Conservation (phyloP, 1,284 basidiomycete species). For the Trichosporon faecale region DNA sequence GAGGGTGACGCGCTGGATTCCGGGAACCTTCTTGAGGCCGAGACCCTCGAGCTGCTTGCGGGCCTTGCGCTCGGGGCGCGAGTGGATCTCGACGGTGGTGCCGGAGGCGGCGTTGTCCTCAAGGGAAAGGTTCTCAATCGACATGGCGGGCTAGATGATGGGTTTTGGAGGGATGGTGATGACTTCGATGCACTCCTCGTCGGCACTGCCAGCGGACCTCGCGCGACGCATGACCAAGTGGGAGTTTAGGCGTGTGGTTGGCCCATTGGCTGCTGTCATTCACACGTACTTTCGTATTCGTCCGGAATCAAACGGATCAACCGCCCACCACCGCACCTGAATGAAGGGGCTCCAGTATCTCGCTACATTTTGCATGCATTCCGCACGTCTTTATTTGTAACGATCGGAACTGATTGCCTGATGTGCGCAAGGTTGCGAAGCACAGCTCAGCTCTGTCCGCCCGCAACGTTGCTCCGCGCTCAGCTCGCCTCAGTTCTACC, state of each 20-base stretch:
- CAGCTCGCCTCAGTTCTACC: background rate
- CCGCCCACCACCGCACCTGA: background rate
- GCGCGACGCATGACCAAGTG: background rate
- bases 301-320: background rate
- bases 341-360: background rate
- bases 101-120: slow-evolving; percentile 58
- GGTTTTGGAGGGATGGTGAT: background rate
- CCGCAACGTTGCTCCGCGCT: background rate
- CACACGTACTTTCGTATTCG: background rate
- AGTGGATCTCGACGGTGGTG: slow-evolving; percentile 88
- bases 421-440: background rate
- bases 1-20: slow-evolving; percentile 92
- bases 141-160: slow-evolving; percentile 55
- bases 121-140: slow-evolving; percentile 59
- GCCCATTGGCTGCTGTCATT: background rate
- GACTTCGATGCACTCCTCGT: background rate
- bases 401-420: background rate
- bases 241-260: slow-evolving; percentile 11
- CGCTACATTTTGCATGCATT: background rate
- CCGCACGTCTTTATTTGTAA: background rate
- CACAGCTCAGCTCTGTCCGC: background rate
- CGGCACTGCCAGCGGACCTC: slow-evolving; percentile 5
- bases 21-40: slow-evolving; percentile 85
- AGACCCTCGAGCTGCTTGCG: slow-evolving; percentile 70
- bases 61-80: slow-evolving; percentile 84